These are phyloP conservation scores for Colletotrichum endophyticum DNA, from an alignment of 2,329 filamentous ascomycete genomes.

Conservation along the genomic window DNA sequence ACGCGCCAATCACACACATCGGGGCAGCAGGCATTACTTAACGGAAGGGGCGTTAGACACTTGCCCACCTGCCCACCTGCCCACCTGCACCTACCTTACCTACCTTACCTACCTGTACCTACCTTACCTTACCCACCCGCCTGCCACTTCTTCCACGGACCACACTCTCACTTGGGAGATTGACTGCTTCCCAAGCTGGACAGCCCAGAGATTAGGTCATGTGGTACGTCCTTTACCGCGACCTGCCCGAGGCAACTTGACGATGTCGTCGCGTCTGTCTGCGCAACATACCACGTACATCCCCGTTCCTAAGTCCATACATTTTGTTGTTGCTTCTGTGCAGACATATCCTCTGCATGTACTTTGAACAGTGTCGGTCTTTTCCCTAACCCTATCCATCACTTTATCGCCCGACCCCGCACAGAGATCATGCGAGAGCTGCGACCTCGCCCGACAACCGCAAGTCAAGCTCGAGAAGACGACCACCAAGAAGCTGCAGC, in stretches of 20 bases:
- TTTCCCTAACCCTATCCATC: neutral
- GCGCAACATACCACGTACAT: neutral
- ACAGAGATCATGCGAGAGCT: neutral
- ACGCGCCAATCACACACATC: neutral
- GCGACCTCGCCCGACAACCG: neutral
- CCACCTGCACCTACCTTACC: no score
- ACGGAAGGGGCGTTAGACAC: neutral
- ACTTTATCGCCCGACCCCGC: accelerated
- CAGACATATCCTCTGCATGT: neutral
- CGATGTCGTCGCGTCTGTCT: neutral
- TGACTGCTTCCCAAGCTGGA: no score
- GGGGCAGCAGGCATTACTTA: neutral
- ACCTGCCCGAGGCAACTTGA: neutral
- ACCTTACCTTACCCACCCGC: no score
- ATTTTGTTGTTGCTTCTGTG: no score
- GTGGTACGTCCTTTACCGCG: neutral
- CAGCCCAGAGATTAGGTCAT: no score
- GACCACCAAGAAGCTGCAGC: accelerated
- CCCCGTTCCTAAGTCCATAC: no score
- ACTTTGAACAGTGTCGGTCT: neutral
- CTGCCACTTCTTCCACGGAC: neutral
- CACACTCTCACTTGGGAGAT: neutral
- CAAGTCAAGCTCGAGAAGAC: neutral
- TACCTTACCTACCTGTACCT: no score
- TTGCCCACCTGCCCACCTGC: neutral